Conservation (phyloP, 1,139 yeast species). For the Pichia sp. region DNA sequence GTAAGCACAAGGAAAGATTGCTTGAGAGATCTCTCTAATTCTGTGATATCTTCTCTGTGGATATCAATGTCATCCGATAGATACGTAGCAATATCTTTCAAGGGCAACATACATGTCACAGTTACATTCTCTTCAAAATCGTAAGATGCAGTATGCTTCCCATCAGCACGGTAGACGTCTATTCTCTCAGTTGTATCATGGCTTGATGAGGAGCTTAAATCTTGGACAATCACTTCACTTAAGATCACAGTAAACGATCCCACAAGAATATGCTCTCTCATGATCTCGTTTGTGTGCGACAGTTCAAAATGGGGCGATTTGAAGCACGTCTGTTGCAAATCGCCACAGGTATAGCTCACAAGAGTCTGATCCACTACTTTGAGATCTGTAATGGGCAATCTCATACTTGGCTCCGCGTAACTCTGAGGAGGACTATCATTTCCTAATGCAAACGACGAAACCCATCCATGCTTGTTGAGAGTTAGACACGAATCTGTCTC, state of each 20-base stretch:
- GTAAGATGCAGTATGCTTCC: constrained; percentile 4
- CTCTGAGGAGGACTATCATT: neutral
- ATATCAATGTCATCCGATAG: constrained; percentile 8
- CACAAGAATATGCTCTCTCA: neutral
- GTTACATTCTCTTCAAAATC: constrained; percentile 11
- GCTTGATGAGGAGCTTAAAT: neutral
- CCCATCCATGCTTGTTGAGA: neutral
- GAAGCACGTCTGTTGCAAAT: constrained; percentile 2
- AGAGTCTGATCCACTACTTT: neutral
- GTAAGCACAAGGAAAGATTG: constrained; percentile 10
- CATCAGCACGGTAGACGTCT: neutral
- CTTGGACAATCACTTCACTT: neutral
- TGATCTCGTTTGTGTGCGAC: neutral
- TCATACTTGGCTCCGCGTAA: neutral
- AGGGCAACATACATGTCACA: neutral
- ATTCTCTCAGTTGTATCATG: constrained; percentile 2
- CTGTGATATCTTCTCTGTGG: neutral
- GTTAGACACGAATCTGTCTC: neutral
- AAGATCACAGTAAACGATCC: constrained; percentile 2
- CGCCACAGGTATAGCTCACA: constrained; percentile 5
- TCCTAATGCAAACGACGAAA: neutral
- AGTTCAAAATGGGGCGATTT: neutral
- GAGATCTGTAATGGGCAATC: constrained; percentile 8
- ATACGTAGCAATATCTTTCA: neutral
- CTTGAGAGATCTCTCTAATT: neutral